Evolutionary conservation across 805 yeast species (phyloP).

Genomic region (Myxozyma melibiosi): DNA sequence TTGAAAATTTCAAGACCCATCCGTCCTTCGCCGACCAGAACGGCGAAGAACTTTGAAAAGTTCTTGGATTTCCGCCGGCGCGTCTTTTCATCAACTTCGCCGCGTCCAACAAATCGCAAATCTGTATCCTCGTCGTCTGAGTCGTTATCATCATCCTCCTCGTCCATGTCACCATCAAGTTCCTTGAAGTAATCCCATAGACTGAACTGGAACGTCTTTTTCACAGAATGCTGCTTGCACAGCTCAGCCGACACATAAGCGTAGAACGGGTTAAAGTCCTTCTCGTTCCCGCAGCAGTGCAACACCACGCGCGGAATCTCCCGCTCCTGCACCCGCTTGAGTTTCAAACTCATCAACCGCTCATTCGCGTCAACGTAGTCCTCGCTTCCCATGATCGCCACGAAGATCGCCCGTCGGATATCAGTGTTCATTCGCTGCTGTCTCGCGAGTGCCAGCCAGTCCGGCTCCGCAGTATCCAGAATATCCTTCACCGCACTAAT

Average conservation of each 20-base stretch:
- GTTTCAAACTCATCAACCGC: constrained; percentile 73
- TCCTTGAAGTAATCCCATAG: constrained; percentile 85
- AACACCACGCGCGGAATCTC: constrained; percentile 84
- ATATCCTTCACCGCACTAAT: constrained; percentile 57
- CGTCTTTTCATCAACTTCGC: constrained; percentile 49
- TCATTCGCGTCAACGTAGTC: constrained; percentile 87
- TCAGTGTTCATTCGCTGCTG: constrained; percentile 94
- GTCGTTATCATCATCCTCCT: constrained; percentile 42
- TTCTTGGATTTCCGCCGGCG: constrained; percentile 65
- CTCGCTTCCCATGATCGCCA: constrained; percentile 92
- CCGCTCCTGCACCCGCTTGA: constrained; percentile 77
- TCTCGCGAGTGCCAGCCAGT: constrained; percentile 85
- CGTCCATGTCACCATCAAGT: constrained; percentile 59
- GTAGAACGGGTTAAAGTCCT: constrained; percentile 86
- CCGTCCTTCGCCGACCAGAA: constrained; percentile 69
- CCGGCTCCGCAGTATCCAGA: constrained; percentile 71
- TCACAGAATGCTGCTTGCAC: constrained; percentile 63
- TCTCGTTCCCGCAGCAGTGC: constrained; percentile 85
- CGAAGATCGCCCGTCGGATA: constrained; percentile 87
- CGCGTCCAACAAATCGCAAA: constrained; percentile 38
- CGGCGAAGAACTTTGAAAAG: constrained; percentile 80
- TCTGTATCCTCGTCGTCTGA: constrained; percentile 41
- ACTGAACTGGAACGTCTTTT: constrained; percentile 83
- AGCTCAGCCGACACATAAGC: constrained; percentile 75
- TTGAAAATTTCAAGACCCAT: constrained; percentile 69